Evolutionary conservation across 2,329 filamentous ascomycete genomes (phyloP).

Genomic region (Curvularia lunata): DNA sequence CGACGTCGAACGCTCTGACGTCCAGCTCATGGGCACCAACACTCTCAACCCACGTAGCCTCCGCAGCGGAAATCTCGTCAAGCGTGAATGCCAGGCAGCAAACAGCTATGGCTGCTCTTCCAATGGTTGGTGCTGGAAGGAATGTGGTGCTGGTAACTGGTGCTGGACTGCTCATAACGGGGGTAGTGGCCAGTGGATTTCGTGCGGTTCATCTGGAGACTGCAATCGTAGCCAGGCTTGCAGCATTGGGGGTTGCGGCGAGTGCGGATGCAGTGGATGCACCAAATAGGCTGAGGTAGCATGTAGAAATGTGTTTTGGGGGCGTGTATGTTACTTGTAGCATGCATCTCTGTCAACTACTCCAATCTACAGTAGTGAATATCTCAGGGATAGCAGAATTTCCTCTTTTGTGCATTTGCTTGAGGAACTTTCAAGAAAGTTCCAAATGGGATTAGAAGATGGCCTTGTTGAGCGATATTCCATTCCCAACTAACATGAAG

Average conservation of each 20-base stretch:
- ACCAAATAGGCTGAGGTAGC: constrained; percentile 7
- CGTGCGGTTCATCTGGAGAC: constrained; percentile 1
- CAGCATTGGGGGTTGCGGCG: constrained; percentile 6
- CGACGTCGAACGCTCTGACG: constrained; percentile 8
- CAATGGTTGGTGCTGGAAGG: constrained; percentile 12
- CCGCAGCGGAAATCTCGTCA: constrained; percentile 8
- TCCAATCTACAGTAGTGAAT: no score
- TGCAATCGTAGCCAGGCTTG: constrained; percentile 8
- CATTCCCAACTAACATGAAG: no score
- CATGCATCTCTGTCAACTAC: no score
- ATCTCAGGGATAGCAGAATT: no score
- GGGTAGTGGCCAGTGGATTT: constrained; percentile 12
- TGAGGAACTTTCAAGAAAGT: no score
- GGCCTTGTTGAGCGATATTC: no score
- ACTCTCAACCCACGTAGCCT: constrained; percentile 8
- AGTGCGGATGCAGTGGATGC: constrained; percentile 12
- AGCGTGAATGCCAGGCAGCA: constrained; percentile 8
- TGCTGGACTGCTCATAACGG: constrained; percentile 12
- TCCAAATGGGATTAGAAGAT: no score
- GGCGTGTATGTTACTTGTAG: not conserved
- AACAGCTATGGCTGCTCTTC: constrained; percentile 10
- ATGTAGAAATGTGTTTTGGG: not conserved
- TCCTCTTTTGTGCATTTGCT: no score
- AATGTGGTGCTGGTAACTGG: constrained; percentile 10
- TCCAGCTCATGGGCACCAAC: constrained; percentile 3